Conservation (phyloP, 2,329 filamentous ascomycete species). For the Aspergillus calidoustus region DNA sequence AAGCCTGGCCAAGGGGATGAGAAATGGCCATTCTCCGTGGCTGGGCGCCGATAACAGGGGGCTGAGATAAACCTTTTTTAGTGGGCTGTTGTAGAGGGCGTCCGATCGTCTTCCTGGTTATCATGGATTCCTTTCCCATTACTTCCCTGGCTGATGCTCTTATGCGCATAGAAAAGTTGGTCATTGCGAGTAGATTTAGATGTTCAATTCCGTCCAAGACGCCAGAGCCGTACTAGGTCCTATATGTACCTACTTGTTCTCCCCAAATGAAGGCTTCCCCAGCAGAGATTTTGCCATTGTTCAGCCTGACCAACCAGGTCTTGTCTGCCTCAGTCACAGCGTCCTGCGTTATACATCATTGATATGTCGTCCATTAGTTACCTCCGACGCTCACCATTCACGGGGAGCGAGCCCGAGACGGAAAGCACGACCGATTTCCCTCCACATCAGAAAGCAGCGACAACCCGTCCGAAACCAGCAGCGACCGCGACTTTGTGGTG, state of each 20-base stretch:
- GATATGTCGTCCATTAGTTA: slow-evolving; percentile 1
- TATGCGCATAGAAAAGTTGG: neutral
- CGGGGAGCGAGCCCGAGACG: neutral
- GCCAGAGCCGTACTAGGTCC: neutral
- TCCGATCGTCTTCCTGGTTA: neutral
- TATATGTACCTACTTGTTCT: neutral
- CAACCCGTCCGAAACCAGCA: slow-evolving; percentile 9
- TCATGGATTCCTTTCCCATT: neutral
- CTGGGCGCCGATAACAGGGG: no score
- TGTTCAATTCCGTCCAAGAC: neutral
- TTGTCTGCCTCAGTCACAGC: neutral
- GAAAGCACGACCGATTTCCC: no score
- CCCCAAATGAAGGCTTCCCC: neutral
- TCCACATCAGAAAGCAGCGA: neutral
- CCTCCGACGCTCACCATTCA: neutral
- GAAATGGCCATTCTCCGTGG: no score
- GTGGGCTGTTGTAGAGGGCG: neutral
- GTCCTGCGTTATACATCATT: neutral
- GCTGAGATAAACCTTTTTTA: neutral
- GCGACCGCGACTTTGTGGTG: slow-evolving; percentile 16
- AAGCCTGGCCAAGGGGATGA: no score
- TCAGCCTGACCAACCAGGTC: neutral
- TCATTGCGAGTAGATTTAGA: neutral
- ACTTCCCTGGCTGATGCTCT: neutral
- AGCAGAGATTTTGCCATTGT: no score